These are phyloP conservation scores for Ceratocystis diversiconidia DNA, from an alignment of 2,329 filamentous ascomycete species.

Conservation along the genomic window DNA sequence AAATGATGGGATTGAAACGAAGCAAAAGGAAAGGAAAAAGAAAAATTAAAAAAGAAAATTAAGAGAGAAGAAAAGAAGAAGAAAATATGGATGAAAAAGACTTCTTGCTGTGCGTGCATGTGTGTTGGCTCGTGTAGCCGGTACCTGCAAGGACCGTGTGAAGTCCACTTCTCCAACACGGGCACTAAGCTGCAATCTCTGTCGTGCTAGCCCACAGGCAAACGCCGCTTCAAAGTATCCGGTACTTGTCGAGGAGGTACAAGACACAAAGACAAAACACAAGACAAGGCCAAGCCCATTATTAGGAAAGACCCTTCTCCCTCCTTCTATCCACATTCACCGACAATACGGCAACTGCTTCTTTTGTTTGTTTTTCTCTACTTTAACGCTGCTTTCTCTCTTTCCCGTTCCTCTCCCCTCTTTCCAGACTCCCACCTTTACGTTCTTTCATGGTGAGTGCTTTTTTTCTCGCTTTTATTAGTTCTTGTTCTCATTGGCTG, in stretches of 20 bases:
- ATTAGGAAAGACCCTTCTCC: not conserved
- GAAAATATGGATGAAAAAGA: constrained; percentile 1
- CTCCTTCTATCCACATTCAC: not conserved
- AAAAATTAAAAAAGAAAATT: not conserved
- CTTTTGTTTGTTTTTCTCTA: not conserved
- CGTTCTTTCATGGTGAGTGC: not conserved
- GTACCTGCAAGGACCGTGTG: constrained; percentile 3
- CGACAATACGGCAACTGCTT: not conserved
- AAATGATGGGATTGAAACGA: not conserved
- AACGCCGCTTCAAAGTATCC: not conserved
- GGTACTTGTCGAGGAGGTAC: not conserved
- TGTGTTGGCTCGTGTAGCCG: constrained; percentile 4
- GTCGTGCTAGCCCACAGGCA: not conserved
- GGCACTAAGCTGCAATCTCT: constrained; percentile 3
- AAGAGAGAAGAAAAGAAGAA: constrained; percentile 10
- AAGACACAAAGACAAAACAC: not conserved
- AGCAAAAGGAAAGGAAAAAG: constrained; percentile 1
- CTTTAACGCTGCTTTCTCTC: not conserved
- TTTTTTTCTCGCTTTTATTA: not conserved
- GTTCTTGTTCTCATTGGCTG: not conserved
- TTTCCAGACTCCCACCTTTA: not conserved
- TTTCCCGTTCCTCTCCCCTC: not conserved
- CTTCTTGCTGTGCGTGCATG: not conserved
- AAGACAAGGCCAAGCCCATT: not conserved
- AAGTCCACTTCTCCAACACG: constrained; percentile 4